phyloP scores from a whole-genome alignment of 1,284 basidiomycete genomes.

The Thelephora terrestris region DNA sequence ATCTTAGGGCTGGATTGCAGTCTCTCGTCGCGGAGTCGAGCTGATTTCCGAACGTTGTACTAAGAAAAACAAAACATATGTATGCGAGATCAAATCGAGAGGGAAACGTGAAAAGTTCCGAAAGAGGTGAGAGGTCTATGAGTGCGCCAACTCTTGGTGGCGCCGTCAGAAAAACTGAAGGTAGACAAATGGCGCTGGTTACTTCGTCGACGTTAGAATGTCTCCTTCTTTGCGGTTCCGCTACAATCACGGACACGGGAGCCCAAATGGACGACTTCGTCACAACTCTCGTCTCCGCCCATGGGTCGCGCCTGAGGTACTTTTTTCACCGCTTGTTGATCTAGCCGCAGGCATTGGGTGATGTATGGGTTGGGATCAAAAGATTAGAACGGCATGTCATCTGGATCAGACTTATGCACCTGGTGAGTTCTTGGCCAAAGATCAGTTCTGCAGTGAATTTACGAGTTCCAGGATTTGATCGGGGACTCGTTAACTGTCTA shows the following conservation, averaged over 20 bases:
- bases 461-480: slow-evolving; percentile 26
- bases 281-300: slow-evolving; percentile 33
- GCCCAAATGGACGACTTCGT: slow-evolving; percentile 34
- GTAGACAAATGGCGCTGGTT: too few species aligned
- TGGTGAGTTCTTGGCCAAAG: slow-evolving; percentile 29
- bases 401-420: slow-evolving; percentile 27
- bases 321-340: slow-evolving; percentile 59
- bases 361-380: slow-evolving; percentile 43
- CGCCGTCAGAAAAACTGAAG: too few species aligned
- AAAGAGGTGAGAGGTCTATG: too few species aligned
- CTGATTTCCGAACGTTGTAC: too few species aligned
- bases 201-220: slow-evolving; percentile 36
- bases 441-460: neutral
- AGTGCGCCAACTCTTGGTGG: too few species aligned
- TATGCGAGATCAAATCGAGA: too few species aligned
- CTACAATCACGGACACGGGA: slow-evolving; percentile 32
- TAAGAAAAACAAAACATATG: too few species aligned
- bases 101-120: too few species aligned
- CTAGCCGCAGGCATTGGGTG: slow-evolving; percentile 34
- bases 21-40: too few species aligned
- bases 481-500: slow-evolving; percentile 19
- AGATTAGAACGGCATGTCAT: slow-evolving; percentile 53
- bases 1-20: too few species aligned
- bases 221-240: slow-evolving; percentile 46
- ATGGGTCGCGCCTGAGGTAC: slow-evolving; percentile 39